These are phyloP conservation scores for Didymella lethalis DNA, from an alignment of 2,329 filamentous ascomycete species.

Conservation along the genomic window DNA sequence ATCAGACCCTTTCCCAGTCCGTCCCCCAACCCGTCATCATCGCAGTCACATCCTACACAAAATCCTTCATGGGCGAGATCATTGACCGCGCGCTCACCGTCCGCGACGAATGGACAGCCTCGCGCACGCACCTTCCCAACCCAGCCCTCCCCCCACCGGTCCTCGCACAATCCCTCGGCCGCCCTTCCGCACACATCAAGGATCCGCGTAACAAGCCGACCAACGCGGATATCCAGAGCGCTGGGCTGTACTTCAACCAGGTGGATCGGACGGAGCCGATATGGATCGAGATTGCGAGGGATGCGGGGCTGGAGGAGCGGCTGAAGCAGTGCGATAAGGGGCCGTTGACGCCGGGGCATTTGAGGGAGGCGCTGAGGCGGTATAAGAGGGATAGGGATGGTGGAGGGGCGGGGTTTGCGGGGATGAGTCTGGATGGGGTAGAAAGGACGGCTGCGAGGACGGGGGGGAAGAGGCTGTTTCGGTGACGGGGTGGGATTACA, in stretches of 20 bases:
- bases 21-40: constrained; percentile 76
- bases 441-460: constrained; percentile 55
- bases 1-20: constrained; percentile 81
- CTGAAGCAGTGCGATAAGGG: constrained; percentile 53
- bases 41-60: constrained; percentile 77
- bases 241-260: constrained; percentile 37
- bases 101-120: constrained; percentile 73
- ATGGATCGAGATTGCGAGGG: constrained; percentile 41
- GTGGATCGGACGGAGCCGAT: constrained; percentile 33
- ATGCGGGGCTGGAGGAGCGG: constrained; percentile 37
- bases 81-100: constrained; percentile 75
- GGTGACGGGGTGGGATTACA: constrained; percentile 5
- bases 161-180: constrained; percentile 37
- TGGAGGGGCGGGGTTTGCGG: constrained; percentile 63
- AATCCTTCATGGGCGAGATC: constrained; percentile 78
- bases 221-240: constrained; percentile 37
- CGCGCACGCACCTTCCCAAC: constrained; percentile 49
- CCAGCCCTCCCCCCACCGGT: constrained; percentile 36
- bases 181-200: constrained; percentile 42
- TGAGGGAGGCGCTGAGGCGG: constrained; percentile 75
- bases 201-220: constrained; percentile 40
- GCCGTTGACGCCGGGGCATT: constrained; percentile 75
- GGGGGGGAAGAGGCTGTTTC: constrained; percentile 57
- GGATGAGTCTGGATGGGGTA: constrained; percentile 58
- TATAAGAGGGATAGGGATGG: constrained; percentile 71